Evolutionary conservation across 306 rosid species (phyloP), one percentile per base, ranked within the genome.

Genomic region (Calophaca sinica): DNA sequence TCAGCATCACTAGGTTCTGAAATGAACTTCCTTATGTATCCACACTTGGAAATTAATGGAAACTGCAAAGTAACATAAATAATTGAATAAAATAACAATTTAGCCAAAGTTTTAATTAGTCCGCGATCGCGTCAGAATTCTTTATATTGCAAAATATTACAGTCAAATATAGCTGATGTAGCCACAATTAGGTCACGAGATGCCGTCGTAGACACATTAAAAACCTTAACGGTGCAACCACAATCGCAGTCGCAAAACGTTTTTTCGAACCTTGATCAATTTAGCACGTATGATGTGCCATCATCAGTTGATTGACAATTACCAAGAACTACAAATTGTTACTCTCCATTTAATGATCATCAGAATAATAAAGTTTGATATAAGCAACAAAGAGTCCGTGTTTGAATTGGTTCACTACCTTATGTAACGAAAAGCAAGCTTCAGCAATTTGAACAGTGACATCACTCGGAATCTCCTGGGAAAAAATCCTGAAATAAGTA

Each of bases 381-480:
- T 5, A 41, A 6, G 45, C 45, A 41, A 6, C 45, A 41, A 41
- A 41, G 45, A 1, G 45, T 41, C 8, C 9, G 45, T 41, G 8
- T 59, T 1, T 33, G 32, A 63, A 48, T 49, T 61, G 60, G 58
- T 65, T 76, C 50, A 50, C 2, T 81, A 94, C 98, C 98, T 91
- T 94, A 8, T 94, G 98, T 59, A 94, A 85, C 15, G 89, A 81
- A 82, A 91, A 92, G 26, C 88, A 86, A 65, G 76, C 91, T 76
- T 83, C 93, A 41, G 90, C 97, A 81, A 87, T 86, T 77, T 89
- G 86, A 75, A 94, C 74, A 5, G 87, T 81, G 68, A 94, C 70
- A 82, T 94, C 98, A 41, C 96, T 90, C 3, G 96, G 97, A 84
- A 94, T 86, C 82, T 92, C 98, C 75, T 92, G 93, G 49, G 97